Conservation (phyloP, 768 basidiomycete genomes). For the Tephrocybe sp. region DNA sequence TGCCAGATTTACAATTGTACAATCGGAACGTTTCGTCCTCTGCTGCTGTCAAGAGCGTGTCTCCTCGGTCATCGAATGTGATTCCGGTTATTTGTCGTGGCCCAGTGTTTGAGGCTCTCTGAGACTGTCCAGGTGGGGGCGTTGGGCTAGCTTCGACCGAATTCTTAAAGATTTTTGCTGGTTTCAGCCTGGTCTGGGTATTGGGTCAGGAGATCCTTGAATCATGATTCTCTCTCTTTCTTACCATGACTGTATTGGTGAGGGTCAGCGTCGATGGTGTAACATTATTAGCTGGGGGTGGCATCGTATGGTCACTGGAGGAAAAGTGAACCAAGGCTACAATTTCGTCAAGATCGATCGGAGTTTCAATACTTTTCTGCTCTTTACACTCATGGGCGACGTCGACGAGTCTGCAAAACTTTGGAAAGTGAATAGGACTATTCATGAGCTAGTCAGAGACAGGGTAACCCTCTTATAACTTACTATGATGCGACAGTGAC, state of each 20-base stretch:
- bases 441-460: constrained; percentile 94
- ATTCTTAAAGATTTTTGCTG: constrained; percentile 83
- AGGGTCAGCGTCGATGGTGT: constrained; percentile 39
- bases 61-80: constrained; percentile 88
- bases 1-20: constrained; percentile 88
- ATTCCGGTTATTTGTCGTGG: constrained; percentile 83
- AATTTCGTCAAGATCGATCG: constrained; percentile 27
- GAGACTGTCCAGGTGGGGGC: constrained; percentile 37
- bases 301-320: constrained; percentile 34
- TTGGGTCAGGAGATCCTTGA: constrained; percentile 7
- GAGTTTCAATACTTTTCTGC: constrained; percentile 52
- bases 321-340: neutral
- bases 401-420: constrained; percentile 81
- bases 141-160: constrained; percentile 64
- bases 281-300: constrained; percentile 34
- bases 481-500: constrained; percentile 22
- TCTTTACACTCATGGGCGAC: constrained; percentile 53
- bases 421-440: constrained; percentile 95
- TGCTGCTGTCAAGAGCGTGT: constrained; percentile 78
- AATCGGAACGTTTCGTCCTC: constrained; percentile 92
- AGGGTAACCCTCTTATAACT: constrained; percentile 54
- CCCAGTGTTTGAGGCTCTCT: constrained; percentile 39
- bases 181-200: constrained; percentile 70
- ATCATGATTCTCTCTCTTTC: constrained; percentile 9
- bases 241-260: constrained; percentile 52